phyloP scores from a whole-genome alignment of 75 land plant genomes.

The Cryptomeria japonica region DNA sequence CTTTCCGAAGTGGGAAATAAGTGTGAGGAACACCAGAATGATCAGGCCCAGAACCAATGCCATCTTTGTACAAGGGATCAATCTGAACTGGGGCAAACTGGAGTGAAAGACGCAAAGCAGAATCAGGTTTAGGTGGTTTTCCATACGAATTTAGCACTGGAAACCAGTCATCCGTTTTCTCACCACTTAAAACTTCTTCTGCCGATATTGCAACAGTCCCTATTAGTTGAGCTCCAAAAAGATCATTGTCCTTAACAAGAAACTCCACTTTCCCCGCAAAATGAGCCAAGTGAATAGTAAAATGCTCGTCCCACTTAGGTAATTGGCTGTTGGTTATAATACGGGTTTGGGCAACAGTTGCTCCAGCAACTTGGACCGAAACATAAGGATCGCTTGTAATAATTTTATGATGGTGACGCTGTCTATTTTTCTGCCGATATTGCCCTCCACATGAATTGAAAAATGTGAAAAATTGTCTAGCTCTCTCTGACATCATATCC shows the following conservation, averaged over 20 bases:
- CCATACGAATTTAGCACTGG: slow-evolving; percentile 49
- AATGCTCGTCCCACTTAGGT: slow-evolving; percentile 71
- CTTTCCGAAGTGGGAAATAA: slow-evolving; percentile 73
- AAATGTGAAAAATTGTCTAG: slow-evolving; percentile 51
- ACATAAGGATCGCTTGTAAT: slow-evolving; percentile 94
- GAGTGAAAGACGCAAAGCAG: slow-evolving; percentile 43
- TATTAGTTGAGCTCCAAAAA: slow-evolving; percentile 65
- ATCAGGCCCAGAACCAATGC: slow-evolving; percentile 40
- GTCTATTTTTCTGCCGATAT: not conserved
- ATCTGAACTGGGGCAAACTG: slow-evolving; percentile 36
- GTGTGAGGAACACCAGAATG: slow-evolving; percentile 47
- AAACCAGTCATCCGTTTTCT: slow-evolving; percentile 52
- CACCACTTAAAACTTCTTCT: slow-evolving; percentile 22
- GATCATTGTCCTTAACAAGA: slow-evolving; percentile 74
- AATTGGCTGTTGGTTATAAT: slow-evolving; percentile 40
- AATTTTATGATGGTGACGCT: slow-evolving; percentile 26
- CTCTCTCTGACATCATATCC: slow-evolving; percentile 75
- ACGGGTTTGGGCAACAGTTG: slow-evolving; percentile 62
- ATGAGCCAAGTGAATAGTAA: slow-evolving; percentile 69
- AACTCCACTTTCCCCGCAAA: slow-evolving; percentile 38
- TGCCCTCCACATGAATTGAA: slow-evolving; percentile 24
- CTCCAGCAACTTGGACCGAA: slow-evolving; percentile 54
- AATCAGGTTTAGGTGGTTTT: slow-evolving; percentile 58
- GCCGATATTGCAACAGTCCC: slow-evolving; percentile 44
- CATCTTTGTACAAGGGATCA: slow-evolving; percentile 39